Conservation (phyloP, 176 grass and related monocot species). For the Chrysopogon serrulatus region DNA sequence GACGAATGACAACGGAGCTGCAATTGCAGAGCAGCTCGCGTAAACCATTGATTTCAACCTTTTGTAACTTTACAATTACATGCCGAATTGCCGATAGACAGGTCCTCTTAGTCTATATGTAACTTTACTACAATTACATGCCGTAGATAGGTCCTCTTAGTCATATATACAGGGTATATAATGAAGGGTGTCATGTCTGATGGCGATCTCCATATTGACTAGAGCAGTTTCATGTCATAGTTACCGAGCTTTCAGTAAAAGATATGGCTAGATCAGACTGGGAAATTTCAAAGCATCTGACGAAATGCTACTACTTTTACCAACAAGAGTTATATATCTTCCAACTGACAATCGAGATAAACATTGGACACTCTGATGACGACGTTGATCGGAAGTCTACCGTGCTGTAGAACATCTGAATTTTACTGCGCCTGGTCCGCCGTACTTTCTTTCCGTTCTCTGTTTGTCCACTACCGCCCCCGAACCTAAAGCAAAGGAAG, state of each 20-base stretch:
- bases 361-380: background rate
- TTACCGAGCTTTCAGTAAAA: background rate
- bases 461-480: background rate
- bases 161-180: background rate
- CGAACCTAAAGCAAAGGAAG: background rate
- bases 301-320: background rate
- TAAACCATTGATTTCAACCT: background rate
- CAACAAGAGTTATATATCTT: background rate
- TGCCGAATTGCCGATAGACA: background rate
- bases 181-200: background rate
- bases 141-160: background rate
- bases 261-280: background rate
- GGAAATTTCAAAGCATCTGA: background rate
- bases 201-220: constrained; percentile 15
- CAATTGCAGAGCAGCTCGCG: background rate
- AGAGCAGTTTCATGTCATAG: background rate
- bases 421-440: background rate
- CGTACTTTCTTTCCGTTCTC: background rate
- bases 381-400: background rate
- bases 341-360: background rate
- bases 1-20: background rate
- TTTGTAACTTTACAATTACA: background rate
- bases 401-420: background rate
- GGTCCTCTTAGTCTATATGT: background rate
- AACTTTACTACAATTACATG: background rate